Evolutionary conservation across 1,139 yeast genomes (phyloP).

Genomic region (Arxiozyma slooffiae): DNA sequence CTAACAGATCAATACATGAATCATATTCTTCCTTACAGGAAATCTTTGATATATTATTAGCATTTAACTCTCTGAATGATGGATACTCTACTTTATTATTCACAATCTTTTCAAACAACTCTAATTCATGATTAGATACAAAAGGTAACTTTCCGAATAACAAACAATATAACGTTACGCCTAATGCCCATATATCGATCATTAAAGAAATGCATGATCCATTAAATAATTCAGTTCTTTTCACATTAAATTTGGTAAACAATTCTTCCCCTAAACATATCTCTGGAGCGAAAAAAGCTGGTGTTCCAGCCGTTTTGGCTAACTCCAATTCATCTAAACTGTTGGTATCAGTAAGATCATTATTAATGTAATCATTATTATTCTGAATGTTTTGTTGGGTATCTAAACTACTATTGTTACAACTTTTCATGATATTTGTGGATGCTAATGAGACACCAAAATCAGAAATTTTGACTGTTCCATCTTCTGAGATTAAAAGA

Average conservation of each 20-base stretch:
- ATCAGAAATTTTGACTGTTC: slow-evolving; percentile 83
- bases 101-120: slow-evolving; percentile 74
- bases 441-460: slow-evolving; percentile 93
- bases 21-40: slow-evolving; percentile 42
- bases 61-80: slow-evolving; percentile 35
- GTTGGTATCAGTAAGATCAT: slow-evolving; percentile 25
- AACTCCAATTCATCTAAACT: slow-evolving; percentile 59
- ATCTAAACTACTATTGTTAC: slow-evolving; percentile 12
- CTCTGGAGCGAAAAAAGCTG: slow-evolving; percentile 44
- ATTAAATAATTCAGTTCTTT: slow-evolving; percentile 26
- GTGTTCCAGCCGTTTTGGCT: slow-evolving; percentile 86
- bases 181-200: slow-evolving; percentile 94
- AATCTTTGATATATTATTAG: slow-evolving; percentile 21
- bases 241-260: slow-evolving; percentile 13
- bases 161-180: slow-evolving; percentile 83
- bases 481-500: slow-evolving; percentile 59
- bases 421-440: slow-evolving; percentile 23
- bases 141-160: slow-evolving; percentile 86
- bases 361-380: slow-evolving; percentile 39
- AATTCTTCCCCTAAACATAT: slow-evolving; percentile 14
- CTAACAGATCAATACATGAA: slow-evolving; percentile 57
- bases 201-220: slow-evolving; percentile 38
- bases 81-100: slow-evolving; percentile 58
- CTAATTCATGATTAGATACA: slow-evolving; percentile 80
- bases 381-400: neutral